phyloP scores from a whole-genome alignment of 106 monocot species.

The Acorus calamus region DNA sequence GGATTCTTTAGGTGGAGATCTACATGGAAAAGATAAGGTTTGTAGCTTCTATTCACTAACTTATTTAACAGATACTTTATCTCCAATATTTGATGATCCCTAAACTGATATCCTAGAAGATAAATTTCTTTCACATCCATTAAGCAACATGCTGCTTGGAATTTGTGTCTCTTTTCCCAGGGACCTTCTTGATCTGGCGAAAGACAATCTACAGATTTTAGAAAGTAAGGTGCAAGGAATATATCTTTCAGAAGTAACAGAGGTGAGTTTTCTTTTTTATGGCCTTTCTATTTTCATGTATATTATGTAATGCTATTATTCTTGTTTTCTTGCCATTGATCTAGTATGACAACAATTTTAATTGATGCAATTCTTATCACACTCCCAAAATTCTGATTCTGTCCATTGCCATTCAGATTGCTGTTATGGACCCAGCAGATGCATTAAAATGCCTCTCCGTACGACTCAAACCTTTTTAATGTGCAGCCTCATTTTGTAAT shows the following conservation, averaged over 20 bases:
- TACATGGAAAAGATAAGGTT: constrained; percentile 89
- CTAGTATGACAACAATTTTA: no score
- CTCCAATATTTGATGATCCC: no score
- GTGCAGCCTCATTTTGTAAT: background rate
- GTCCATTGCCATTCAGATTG: constrained; percentile 22
- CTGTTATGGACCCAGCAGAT: constrained; percentile 38
- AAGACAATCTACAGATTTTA: constrained; percentile 82
- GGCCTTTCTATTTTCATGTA: background rate
- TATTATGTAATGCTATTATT: background rate
- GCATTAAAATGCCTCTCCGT: constrained; percentile 57
- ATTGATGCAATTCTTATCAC: no score
- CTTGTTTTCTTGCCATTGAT: no score
- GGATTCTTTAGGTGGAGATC: constrained; percentile 62
- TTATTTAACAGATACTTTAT: background rate
- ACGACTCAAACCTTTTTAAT: constrained; percentile 11
- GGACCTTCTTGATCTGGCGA: constrained; percentile 83
- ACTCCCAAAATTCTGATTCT: no score
- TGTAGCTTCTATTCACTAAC: constrained; percentile 3
- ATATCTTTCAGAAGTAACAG: constrained; percentile 60
- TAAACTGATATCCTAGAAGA: background rate
- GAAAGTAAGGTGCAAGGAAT: constrained; percentile 61
- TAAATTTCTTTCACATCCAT: background rate
- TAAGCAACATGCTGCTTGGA: no score
- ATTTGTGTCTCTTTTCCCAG: constrained; percentile 15
- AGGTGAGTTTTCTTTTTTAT: constrained; percentile 25